A percentile compares a stretch with the other conserved stretches of the same genome.
phyloP scores from a whole-genome alignment of 371 early-diverging fungal species.

The Apophysomyces elegans region DNA sequence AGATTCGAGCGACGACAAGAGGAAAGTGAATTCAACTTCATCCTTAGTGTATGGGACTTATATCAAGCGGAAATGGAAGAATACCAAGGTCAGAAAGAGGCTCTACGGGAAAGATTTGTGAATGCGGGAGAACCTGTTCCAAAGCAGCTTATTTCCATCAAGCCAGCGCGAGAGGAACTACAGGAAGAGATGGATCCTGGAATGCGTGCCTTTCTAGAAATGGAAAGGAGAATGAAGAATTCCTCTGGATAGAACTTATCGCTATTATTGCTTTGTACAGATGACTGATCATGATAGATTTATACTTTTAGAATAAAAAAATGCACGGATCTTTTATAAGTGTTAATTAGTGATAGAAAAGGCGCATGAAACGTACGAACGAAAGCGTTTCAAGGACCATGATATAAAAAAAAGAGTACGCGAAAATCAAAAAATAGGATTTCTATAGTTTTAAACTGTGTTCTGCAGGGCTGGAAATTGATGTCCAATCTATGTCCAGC shows the following conservation, averaged over 20 bases:
- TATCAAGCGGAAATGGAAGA: constrained; percentile 52
- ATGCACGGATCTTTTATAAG: too few relatives aligned
- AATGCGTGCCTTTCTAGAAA: constrained; percentile 49
- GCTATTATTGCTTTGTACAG: background rate
- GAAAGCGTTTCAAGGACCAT: too few relatives aligned
- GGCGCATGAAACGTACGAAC: too few relatives aligned
- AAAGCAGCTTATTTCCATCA: constrained; percentile 21
- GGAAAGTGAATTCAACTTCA: background rate
- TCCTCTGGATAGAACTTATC: background rate
- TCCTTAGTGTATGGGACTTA: constrained; percentile 50
- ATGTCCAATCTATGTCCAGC: constrained; percentile 73
- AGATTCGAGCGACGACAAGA: background rate
- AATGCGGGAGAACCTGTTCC: constrained; percentile 35
- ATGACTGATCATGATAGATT: background rate
- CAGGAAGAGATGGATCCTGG: constrained; percentile 48
- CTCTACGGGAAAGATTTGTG: constrained; percentile 28
- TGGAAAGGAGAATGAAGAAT: constrained; percentile 39
- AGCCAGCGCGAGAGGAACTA: constrained; percentile 20
- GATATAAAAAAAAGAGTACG: too few relatives aligned
- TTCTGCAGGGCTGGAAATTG: background rate
- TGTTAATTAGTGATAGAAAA: too few relatives aligned
- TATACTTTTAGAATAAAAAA: too few relatives aligned
- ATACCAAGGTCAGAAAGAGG: constrained; percentile 29
- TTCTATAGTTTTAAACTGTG: too few relatives aligned
- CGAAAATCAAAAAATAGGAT: too few relatives aligned